Conservation (phyloP, 1,139 yeast species). For the Citeromyces siamensis region DNA sequence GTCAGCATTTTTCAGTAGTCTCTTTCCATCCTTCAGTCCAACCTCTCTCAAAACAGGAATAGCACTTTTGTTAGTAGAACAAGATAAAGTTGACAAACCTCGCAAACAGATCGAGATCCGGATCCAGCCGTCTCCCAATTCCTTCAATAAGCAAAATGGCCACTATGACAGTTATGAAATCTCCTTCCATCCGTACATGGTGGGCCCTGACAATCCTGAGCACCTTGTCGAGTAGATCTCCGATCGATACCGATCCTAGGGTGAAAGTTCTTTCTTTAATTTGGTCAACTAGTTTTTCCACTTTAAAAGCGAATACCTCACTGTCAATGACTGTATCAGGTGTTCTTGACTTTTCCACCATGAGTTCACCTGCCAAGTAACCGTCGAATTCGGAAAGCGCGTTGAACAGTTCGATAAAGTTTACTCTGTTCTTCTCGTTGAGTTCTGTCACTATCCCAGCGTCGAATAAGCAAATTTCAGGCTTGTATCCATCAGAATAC, state of each 20-base stretch:
- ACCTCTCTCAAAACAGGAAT: conserved; percentile 80
- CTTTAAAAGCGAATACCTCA: conserved; percentile 80
- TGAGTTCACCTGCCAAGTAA: conserved; percentile 83
- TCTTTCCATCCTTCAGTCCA: conserved; percentile 59
- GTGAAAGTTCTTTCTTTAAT: conserved; percentile 87
- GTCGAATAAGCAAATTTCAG: conserved; percentile 85
- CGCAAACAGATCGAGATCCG: conserved; percentile 86
- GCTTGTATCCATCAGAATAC: conserved; percentile 55
- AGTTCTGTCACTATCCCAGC: conserved; percentile 90
- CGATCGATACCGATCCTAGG: conserved; percentile 82
- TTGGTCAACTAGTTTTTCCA: conserved; percentile 67
- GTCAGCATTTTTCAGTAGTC: conserved; percentile 44
- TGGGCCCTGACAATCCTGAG: conserved; percentile 83
- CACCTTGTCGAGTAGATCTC: conserved; percentile 81
- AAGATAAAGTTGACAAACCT: conserved; percentile 67
- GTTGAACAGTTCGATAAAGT: conserved; percentile 81
- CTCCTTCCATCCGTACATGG: conserved; percentile 97
- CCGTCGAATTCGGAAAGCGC: conserved; percentile 92
- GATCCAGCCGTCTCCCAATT: conserved; percentile 88
- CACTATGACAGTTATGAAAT: conserved; percentile 85
- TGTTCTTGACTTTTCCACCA: conserved; percentile 89
- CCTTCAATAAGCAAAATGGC: conserved; percentile 88
- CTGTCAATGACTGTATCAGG: conserved; percentile 84
- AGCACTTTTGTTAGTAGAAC: conserved; percentile 34
- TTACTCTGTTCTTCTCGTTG: conserved; percentile 61